These are phyloP conservation scores for Hypoxylon lenormandii DNA, from an alignment of 495 filamentous ascomycete species.

Conservation along the genomic window DNA sequence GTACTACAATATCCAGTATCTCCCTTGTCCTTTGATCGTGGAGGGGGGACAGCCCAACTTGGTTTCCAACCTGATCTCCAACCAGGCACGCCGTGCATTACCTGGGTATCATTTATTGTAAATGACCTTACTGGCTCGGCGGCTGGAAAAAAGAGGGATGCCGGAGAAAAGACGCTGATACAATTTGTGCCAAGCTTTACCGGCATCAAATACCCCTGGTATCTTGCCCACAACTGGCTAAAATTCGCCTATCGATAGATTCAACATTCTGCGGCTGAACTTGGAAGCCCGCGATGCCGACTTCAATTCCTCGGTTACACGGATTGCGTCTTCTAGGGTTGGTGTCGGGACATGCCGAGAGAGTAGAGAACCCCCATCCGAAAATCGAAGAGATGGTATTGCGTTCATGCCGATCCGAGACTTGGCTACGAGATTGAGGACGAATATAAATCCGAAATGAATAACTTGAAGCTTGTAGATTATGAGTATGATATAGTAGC, in stretches of 20 bases:
- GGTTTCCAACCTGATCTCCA: constrained; percentile 23
- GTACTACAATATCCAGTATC: constrained; percentile 31
- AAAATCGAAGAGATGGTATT: background rate
- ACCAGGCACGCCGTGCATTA: constrained; percentile 12
- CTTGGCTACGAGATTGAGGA: too few species aligned
- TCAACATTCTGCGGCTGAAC: constrained; percentile 41
- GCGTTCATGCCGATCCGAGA: background rate
- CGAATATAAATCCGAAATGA: background rate
- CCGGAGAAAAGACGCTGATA: constrained; percentile 33
- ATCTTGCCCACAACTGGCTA: constrained; percentile 22
- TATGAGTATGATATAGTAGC: too few species aligned
- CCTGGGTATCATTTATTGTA: constrained; percentile 44
- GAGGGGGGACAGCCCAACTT: constrained; percentile 12
- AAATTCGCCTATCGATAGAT: constrained; percentile 39
- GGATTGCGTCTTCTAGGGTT: constrained; percentile 1
- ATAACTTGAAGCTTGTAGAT: too few species aligned
- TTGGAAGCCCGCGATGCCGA: constrained; percentile 30
- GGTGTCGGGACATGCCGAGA: background rate
- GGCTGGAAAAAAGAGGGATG: constrained; percentile 41
- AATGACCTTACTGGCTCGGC: constrained; percentile 24
- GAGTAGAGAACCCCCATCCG: background rate
- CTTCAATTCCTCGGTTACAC: constrained; percentile 21
- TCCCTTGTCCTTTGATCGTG: constrained; percentile 14
- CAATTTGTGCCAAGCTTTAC: constrained; percentile 39
- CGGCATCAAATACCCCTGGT: constrained; percentile 15